Evolutionary conservation across 305 asterid species (phyloP).

Genomic region (Withania somnifera): DNA sequence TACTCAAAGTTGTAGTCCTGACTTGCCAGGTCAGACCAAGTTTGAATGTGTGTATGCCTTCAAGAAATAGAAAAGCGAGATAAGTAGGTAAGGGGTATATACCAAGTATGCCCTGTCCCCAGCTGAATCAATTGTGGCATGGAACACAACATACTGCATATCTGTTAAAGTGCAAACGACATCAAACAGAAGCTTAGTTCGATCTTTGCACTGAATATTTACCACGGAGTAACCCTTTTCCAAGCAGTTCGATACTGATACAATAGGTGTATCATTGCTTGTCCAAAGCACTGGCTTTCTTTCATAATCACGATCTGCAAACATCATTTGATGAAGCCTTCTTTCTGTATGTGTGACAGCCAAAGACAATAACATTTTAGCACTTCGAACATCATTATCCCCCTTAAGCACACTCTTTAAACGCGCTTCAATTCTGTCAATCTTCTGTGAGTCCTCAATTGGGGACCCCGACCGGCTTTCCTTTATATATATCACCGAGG

Average conservation of each 20-base stretch:
- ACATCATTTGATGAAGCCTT: constrained; percentile 98
- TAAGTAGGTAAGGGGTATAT: neutral
- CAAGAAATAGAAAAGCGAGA: neutral
- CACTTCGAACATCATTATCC: constrained; percentile 66
- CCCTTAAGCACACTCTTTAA: constrained; percentile 79
- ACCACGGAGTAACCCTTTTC: constrained; percentile 68
- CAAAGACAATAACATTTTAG: constrained; percentile 53
- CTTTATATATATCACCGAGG: constrained; percentile 52
- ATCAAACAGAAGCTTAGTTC: constrained; percentile 61
- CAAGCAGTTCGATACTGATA: constrained; percentile 43
- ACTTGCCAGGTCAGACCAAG: too few relatives aligned
- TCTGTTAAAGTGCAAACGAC: constrained; percentile 70
- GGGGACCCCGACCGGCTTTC: constrained; percentile 56
- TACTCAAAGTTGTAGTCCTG: too few relatives aligned
- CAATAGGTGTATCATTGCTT: constrained; percentile 16
- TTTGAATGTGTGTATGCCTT: too few relatives aligned
- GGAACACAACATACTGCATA: constrained; percentile 64
- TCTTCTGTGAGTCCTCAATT: constrained; percentile 46
- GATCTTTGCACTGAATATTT: constrained; percentile 51
- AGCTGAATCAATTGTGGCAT: constrained; percentile 53
- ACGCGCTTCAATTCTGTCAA: constrained; percentile 43
- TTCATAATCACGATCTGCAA: constrained; percentile 81
- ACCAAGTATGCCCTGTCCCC: constrained; percentile 55
- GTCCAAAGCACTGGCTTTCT: constrained; percentile 23
- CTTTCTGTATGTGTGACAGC: constrained; percentile 75